phyloP scores from a whole-genome alignment of 805 yeast species.

The Zygoascus bituminiphila region DNA sequence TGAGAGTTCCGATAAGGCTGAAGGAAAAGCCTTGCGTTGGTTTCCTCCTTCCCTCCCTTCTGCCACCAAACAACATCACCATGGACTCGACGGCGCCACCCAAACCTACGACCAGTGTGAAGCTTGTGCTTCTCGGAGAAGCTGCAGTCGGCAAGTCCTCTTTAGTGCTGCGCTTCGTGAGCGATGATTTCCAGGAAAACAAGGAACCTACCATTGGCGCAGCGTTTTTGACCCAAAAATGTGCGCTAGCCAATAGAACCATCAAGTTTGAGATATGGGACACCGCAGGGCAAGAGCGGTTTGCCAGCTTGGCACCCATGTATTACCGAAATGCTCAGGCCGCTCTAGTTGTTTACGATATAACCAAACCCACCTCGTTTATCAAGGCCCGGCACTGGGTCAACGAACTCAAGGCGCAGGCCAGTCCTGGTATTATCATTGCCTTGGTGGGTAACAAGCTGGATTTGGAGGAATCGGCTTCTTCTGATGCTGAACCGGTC shows the following conservation, averaged over 20 bases:
- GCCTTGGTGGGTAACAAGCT: conserved; percentile 92
- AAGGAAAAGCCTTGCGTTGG: too few relatives aligned
- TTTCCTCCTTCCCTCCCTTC: background rate
- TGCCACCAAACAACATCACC: background rate
- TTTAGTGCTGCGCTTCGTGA: conserved; percentile 82
- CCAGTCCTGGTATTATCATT: conserved; percentile 81
- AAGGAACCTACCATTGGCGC: conserved; percentile 98
- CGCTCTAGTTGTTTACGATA: conserved; percentile 90
- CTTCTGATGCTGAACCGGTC: conserved; percentile 36
- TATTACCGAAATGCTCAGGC: conserved; percentile 97
- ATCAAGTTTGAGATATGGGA: conserved; percentile 72
- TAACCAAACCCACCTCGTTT: conserved; percentile 90
- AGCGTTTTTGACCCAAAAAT: conserved; percentile 90
- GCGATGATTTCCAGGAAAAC: conserved; percentile 93
- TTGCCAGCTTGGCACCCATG: conserved; percentile 94
- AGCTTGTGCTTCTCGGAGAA: conserved; percentile 87
- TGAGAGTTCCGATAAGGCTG: too few relatives aligned
- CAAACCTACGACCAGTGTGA: conserved; percentile 62
- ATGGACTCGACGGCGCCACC: conserved; percentile 14
- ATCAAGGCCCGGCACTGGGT: conserved; percentile 98
- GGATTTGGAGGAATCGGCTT: conserved; percentile 52
- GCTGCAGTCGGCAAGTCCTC: conserved; percentile 98
- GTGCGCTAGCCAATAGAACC: conserved; percentile 75
- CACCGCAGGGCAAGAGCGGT: conserved; percentile 97
- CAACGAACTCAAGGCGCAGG: conserved; percentile 90